phyloP scores from a whole-genome alignment of 305 asterid genomes.

The Stenogyne calaminthoides region DNA sequence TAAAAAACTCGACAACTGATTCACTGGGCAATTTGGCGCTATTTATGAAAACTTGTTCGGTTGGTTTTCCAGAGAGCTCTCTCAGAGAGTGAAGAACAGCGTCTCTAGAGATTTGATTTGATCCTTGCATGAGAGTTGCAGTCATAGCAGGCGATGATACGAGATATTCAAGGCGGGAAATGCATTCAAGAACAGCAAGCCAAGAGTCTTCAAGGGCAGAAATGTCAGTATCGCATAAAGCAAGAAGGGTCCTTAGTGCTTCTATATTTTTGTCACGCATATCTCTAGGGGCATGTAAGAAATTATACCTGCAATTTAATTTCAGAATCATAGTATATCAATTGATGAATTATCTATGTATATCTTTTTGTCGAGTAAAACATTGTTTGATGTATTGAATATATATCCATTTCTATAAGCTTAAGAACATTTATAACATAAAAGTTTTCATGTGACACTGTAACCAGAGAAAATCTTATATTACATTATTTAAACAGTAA shows the following conservation, averaged over 20 bases:
- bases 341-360: background rate
- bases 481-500: background rate
- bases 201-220: conserved; percentile 92
- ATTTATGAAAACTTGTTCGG: conserved; percentile 83
- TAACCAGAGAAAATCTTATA: background rate
- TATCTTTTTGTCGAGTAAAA: background rate
- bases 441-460: background rate
- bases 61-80: conserved; percentile 93
- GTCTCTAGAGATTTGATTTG: conserved; percentile 89
- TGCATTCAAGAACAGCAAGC: conserved; percentile 88
- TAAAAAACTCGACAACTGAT: conserved; percentile 91
- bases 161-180: conserved; percentile 92
- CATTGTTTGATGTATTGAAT: background rate
- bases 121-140: conserved; percentile 92
- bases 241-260: conserved; percentile 85
- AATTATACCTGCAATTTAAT: conserved; percentile 75
- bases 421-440: background rate
- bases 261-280: conserved; percentile 93
- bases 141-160: conserved; percentile 83
- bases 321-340: conserved; percentile 25
- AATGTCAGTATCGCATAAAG: conserved; percentile 72
- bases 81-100: conserved; percentile 79
- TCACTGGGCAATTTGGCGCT: conserved; percentile 92
- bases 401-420: background rate
- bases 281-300: conserved; percentile 96